phyloP scores from a whole-genome alignment of 495 filamentous ascomycete genomes.

The Podospora fimiseda region DNA sequence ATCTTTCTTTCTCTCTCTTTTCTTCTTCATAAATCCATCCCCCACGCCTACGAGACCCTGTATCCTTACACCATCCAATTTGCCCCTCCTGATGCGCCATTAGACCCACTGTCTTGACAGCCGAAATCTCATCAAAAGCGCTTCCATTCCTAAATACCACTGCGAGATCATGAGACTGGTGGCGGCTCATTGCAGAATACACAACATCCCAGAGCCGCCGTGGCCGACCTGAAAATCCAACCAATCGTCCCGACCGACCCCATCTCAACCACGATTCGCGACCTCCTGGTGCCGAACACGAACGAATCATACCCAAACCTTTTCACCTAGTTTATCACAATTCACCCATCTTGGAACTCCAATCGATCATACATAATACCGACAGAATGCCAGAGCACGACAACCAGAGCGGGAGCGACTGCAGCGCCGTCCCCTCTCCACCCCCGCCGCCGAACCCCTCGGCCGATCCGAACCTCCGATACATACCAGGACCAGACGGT shows the following conservation, averaged over 20 bases:
- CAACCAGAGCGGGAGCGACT: conserved; percentile 12
- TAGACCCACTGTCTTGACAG: conserved; percentile 4
- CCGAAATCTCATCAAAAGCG: conserved; percentile 8
- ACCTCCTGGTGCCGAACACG: no score
- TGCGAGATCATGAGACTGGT: conserved; percentile 25
- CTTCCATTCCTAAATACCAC: not conserved
- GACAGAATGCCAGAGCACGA: not conserved
- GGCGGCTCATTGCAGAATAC: conserved; percentile 10
- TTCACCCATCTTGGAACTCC: no score
- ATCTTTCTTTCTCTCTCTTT: not conserved
- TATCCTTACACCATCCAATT: conserved; percentile 1
- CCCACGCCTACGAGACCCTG: not conserved
- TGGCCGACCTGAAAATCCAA: conserved; percentile 14
- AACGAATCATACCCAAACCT: no score
- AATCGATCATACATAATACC: no score
- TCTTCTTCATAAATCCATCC: not conserved
- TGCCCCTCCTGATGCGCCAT: conserved; percentile 4
- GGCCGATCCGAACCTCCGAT: conserved; percentile 38
- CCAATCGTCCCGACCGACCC: no score
- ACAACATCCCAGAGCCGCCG: conserved; percentile 15
- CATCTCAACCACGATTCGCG: no score
- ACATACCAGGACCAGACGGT: conserved; percentile 10
- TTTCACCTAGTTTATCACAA: no score
- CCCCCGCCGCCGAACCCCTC: conserved; percentile 46
- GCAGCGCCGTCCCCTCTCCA: conserved; percentile 23